A percentile compares a stretch with the other conserved stretches of the same genome.
These are phyloP conservation scores for Pisolithus tinctorius DNA, from an alignment of 768 basidiomycete species.

Conservation along the genomic window DNA sequence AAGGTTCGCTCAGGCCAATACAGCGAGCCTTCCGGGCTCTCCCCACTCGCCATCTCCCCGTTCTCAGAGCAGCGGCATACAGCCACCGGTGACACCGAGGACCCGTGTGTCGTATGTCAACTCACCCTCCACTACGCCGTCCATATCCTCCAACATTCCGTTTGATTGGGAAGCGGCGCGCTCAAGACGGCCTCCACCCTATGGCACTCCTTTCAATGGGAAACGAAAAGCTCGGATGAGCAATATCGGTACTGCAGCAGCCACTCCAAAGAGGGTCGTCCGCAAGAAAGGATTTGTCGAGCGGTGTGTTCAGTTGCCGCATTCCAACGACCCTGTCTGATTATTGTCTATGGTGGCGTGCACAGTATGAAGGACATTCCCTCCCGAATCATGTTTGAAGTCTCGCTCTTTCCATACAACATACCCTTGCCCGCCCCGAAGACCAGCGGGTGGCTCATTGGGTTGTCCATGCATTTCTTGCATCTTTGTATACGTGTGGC, in stretches of 20 bases:
- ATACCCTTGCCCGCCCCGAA: constrained; percentile 63
- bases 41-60: constrained; percentile 35
- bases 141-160: constrained; percentile 66
- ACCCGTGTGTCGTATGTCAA: constrained; percentile 47
- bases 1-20: constrained; percentile 48
- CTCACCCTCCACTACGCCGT: constrained; percentile 61
- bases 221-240: constrained; percentile 39
- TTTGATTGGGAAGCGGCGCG: constrained; percentile 88
- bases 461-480: constrained; percentile 56
- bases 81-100: constrained; percentile 40
- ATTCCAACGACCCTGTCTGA: too few species aligned
- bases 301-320: constrained; percentile 33
- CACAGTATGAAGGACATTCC: constrained; percentile 58
- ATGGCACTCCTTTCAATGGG: constrained; percentile 49
- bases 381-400: constrained; percentile 66
- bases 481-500: constrained; percentile 61
- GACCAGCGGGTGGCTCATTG: constrained; percentile 61
- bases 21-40: constrained; percentile 32
- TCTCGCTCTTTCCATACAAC: constrained; percentile 80
- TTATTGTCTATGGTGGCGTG: neutral
- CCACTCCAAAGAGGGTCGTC: constrained; percentile 47
- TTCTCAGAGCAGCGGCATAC: constrained; percentile 20
- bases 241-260: constrained; percentile 18
- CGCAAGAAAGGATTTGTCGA: constrained; percentile 61
- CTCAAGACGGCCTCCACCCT: constrained; percentile 64